A percentile compares a stretch with the other conserved stretches of the same genome.
phyloP scores from a whole-genome alignment of 2,329 filamentous ascomycete species.

The Basipetospora sp. region DNA sequence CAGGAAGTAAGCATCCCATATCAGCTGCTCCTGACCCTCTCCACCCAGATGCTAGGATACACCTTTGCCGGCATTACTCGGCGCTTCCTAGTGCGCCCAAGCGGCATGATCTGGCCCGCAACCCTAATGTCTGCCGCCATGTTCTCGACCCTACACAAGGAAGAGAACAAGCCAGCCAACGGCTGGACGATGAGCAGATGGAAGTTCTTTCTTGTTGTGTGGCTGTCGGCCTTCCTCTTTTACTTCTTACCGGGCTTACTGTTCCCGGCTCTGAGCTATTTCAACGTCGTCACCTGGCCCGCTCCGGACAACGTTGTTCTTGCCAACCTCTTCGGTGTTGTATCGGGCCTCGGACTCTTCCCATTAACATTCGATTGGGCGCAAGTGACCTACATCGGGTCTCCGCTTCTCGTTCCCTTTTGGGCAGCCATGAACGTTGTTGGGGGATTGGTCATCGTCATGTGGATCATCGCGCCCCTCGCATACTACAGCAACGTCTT shows the following conservation, averaged over 20 bases:
- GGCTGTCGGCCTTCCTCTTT: conserved; percentile 56
- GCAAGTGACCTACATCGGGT: conserved; percentile 77
- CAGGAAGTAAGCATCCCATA: conserved; percentile 64
- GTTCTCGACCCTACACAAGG: conserved; percentile 74
- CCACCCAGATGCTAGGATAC: conserved; percentile 75
- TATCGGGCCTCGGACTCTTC: conserved; percentile 71
- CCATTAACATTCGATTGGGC: conserved; percentile 86
- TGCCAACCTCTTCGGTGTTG: conserved; percentile 72
- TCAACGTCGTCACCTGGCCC: conserved; percentile 80
- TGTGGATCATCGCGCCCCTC: conserved; percentile 71
- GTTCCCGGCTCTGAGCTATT: conserved; percentile 74
- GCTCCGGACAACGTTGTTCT: conserved; percentile 74
- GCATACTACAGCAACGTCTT: conserved; percentile 69
- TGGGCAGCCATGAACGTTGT: conserved; percentile 79
- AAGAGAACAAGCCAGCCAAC: conserved; percentile 66
- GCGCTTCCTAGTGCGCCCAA: conserved; percentile 68
- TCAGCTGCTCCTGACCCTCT: conserved; percentile 68
- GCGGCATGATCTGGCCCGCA: conserved; percentile 83
- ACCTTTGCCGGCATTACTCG: conserved; percentile 71
- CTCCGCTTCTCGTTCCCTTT: conserved; percentile 68
- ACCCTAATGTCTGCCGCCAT: conserved; percentile 80
- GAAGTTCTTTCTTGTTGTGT: conserved; percentile 69
- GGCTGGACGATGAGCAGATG: conserved; percentile 73
- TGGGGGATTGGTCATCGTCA: conserved; percentile 62
- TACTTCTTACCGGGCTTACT: conserved; percentile 75